Evolutionary conservation across 148 eudicot species (phyloP).

Genomic region (Chenopodium album): DNA sequence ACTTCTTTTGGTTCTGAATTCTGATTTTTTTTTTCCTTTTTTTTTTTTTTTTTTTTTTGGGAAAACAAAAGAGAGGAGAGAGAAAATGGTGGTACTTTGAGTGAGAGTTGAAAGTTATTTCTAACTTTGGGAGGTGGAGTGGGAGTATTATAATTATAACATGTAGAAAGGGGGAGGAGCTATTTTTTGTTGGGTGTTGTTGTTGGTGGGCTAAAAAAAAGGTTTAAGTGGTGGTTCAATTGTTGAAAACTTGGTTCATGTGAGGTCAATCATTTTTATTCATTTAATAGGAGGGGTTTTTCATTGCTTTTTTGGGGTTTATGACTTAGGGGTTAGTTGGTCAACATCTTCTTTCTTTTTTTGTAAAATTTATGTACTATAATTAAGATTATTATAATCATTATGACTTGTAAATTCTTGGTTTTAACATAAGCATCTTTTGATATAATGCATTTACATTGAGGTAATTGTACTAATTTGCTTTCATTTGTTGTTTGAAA

Average conservation of each 20-base stretch:
- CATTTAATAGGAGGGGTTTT: constrained; percentile 2
- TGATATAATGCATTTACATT: not conserved
- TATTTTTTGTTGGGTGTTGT: not conserved
- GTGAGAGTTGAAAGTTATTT: constrained; percentile 1
- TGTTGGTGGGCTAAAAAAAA: constrained; percentile 19
- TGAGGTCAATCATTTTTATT: constrained; percentile 51
- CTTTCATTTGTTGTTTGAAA: too few species aligned
- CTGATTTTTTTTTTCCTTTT: too few species aligned
- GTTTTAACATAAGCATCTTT: not conserved
- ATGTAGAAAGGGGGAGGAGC: not conserved
- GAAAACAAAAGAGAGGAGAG: not conserved
- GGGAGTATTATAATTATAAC: not conserved
- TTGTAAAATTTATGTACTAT: not conserved
- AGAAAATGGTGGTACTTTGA: not conserved
- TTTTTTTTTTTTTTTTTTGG: too few species aligned
- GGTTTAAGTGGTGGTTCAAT: constrained; percentile 23
- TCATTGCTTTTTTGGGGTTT: constrained; percentile 19
- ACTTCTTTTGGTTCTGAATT: constrained; percentile 47
- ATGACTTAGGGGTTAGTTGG: constrained; percentile 2
- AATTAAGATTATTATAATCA: too few species aligned
- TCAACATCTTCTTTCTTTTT: not conserved
- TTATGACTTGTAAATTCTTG: too few species aligned
- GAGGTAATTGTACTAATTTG: too few species aligned
- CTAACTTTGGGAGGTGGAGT: not conserved
- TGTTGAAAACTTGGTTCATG: constrained; percentile 45